Base-by-base conservation (phyloP, 805 yeast species). In the Dipodascopsis tothii region DNA sequence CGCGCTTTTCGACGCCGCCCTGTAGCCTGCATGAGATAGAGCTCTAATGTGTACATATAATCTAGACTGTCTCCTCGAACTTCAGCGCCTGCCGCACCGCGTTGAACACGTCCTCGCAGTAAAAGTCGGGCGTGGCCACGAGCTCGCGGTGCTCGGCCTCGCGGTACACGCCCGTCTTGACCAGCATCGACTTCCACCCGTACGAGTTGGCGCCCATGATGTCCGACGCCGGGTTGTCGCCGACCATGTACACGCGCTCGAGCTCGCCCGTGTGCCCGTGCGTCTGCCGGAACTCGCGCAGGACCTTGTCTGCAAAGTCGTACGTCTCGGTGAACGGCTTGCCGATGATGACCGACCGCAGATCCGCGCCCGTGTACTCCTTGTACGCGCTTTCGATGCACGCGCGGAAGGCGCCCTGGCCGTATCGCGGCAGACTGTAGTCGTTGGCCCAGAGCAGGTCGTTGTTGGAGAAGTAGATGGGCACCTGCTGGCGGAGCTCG, bases 181-280 rank as follows among this genome's bases (percentile, higher is more conserved):
- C 85, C 36, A 92, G 72, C 30, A 86, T 74, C 9, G 92, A 79
- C 39, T 81, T 77, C 97, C 97, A 92, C 3, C 96, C 95, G 59
- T 80, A 79, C 39, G 69, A 67, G 55, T 82, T 80, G 4, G 95
- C 98, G 0, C 98, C 98, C 44, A 73, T 72, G 42, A 92, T 92
- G 60, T 92, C 98, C 40, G 87, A 77, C 22, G 81, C 92, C 3
- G 96, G 97, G 62, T 92, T 92, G 64, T 92, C 98, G 22, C 98
- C 98, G 28, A 92, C 85, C 98, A 92, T 92, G 65, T 72, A 88
- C 1, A 92, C 81, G n/a, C 72, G 63, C 30, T 69, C 66, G 55
- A 82, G 40, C 40, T 39, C 38, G 2, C n/a, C 22, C 14, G 14
- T 9, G n/a, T 40, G 42, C 11, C 47, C 51, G 11, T 36, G 25